Percentiles rank a stretch among this genome's conserved stretches.
Evolutionary conservation across 2,329 filamentous ascomycete species (phyloP).

Genomic region (Diplodia corticola): DNA sequence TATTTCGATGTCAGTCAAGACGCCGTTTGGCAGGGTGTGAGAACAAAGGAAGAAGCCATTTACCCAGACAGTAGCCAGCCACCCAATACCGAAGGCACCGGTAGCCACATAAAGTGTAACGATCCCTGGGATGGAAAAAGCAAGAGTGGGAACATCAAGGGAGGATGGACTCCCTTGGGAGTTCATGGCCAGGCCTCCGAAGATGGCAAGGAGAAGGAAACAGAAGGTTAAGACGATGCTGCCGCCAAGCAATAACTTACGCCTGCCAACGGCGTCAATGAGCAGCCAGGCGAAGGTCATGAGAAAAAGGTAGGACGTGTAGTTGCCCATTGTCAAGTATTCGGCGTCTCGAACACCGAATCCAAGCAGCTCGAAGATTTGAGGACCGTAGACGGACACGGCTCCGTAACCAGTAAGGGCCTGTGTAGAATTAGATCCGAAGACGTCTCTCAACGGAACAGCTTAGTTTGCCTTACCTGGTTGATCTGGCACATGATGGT

Average conservation of each 20-base stretch:
- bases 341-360: constrained; percentile 55
- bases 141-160: constrained; percentile 39
- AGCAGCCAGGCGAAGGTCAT: constrained; percentile 64
- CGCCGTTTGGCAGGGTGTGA: neutral
- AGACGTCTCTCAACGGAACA: no score
- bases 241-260: constrained; percentile 56
- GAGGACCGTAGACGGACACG: constrained; percentile 63
- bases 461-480: constrained; percentile 41
- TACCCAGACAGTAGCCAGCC: constrained; percentile 59
- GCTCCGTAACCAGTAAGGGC: constrained; percentile 60
- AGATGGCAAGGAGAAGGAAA: constrained; percentile 55
- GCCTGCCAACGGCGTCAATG: constrained; percentile 58
- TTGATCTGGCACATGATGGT: constrained; percentile 65
- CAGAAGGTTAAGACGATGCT: constrained; percentile 50
- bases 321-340: constrained; percentile 61
- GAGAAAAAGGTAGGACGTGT: constrained; percentile 60
- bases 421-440: constrained; percentile 31
- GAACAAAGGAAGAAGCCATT: constrained; percentile 33
- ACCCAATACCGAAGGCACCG: constrained; percentile 61
- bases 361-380: constrained; percentile 63
- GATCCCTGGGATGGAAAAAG: constrained; percentile 53
- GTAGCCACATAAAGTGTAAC: constrained; percentile 59
- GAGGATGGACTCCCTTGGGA: constrained; percentile 32
- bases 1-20: neutral
- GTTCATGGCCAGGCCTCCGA: constrained; percentile 52